phyloP scores from a whole-genome alignment of 1,284 basidiomycete genomes.

The Ustilago trichophora region DNA sequence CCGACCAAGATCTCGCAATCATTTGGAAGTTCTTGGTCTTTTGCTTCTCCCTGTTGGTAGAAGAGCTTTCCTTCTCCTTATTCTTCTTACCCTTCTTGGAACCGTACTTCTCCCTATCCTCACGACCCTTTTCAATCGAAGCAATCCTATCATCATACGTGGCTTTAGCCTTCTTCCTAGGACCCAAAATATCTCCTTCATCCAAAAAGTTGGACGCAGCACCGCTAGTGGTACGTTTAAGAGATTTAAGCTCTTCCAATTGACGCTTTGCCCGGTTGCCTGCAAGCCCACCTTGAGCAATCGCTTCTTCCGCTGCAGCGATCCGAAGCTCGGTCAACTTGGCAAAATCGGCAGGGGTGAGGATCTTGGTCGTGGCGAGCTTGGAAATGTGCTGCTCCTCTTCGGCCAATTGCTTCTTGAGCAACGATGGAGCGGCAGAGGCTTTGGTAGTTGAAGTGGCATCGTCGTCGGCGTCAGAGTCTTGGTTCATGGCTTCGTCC shows the following conservation, averaged over 20 bases:
- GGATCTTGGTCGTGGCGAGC: conserved; percentile 83
- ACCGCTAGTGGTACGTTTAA: conserved; percentile 70
- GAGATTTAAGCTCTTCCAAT: conserved; percentile 74
- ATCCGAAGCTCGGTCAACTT: conserved; percentile 88
- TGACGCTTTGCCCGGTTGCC: conserved; percentile 55
- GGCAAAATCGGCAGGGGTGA: conserved; percentile 96
- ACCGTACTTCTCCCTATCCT: conserved; percentile 94
- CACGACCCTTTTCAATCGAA: conserved; percentile 89
- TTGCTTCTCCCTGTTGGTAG: conserved; percentile 61
- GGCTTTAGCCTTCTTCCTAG: conserved; percentile 90
- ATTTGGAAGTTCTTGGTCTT: conserved; percentile 64
- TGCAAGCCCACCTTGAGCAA: conserved; percentile 48
- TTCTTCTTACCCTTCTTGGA: conserved; percentile 66
- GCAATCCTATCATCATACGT: conserved; percentile 95
- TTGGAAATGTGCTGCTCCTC: conserved; percentile 52
- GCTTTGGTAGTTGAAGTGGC: conserved; percentile 12
- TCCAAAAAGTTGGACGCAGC: conserved; percentile 64
- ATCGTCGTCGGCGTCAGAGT: conserved; percentile 43
- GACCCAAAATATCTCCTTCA: conserved; percentile 78
- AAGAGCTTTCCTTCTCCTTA: conserved; percentile 56
- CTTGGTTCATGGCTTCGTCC: conserved; percentile 55
- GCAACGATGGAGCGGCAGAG: neutral
- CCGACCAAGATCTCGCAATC: conserved; percentile 58
- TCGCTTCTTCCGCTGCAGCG: conserved; percentile 76
- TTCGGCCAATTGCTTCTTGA: conserved; percentile 18